A percentile compares a stretch with the other conserved stretches of the same genome.
Conservation (phyloP, 345 rosid genomes). For the Camelina sativa region DNA sequence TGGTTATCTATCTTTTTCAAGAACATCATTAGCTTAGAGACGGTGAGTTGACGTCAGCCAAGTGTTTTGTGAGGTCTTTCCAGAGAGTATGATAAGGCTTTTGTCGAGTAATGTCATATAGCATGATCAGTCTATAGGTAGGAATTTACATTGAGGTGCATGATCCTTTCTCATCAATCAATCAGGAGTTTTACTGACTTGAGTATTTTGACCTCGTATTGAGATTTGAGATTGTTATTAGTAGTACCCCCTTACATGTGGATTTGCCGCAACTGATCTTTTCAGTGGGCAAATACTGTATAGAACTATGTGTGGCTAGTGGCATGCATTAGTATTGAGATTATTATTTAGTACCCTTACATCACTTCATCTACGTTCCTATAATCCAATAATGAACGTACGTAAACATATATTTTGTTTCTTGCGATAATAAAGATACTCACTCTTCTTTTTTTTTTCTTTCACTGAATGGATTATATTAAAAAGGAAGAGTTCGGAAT, state of each 20-base stretch:
- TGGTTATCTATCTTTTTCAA: not conserved
- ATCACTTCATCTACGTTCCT: not conserved
- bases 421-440: too few relatives aligned
- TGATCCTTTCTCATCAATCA: not conserved
- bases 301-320: not conserved
- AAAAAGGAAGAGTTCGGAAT: too few relatives aligned
- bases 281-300: not conserved
- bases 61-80: not conserved
- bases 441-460: too few relatives aligned
- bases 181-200: not conserved
- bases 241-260: not conserved
- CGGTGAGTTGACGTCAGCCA: not conserved
- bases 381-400: too few relatives aligned
- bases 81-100: not conserved
- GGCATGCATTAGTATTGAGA: not conserved
- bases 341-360: too few relatives aligned
- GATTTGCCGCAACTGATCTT: constrained; percentile 1
- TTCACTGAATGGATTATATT: too few relatives aligned
- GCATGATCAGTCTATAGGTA: not conserved
- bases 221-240: not conserved
- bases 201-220: not conserved
- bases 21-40: constrained; percentile 4
- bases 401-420: too few relatives aligned
- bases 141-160: not conserved
- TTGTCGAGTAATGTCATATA: not conserved